Conservation (phyloP, 495 filamentous ascomycete species). For the Aspergillus nidulans region DNA sequence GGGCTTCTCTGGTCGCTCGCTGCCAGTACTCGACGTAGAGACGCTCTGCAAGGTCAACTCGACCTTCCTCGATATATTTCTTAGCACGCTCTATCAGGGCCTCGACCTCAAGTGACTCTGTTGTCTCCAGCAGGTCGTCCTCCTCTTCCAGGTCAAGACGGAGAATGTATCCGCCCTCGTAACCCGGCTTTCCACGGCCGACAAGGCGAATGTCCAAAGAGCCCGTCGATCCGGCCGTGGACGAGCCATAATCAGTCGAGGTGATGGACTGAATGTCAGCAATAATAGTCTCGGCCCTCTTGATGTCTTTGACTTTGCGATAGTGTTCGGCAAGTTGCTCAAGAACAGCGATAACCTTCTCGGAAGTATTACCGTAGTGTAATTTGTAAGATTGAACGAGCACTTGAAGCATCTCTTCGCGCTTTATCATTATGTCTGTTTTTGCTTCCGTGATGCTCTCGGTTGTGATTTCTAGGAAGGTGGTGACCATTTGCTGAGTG, state of each 20-base stretch:
- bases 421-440: conserved; percentile 35
- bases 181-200: neutral
- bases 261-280: conserved; percentile 8
- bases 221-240: conserved; percentile 1
- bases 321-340: conserved; percentile 34
- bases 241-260: conserved; percentile 6
- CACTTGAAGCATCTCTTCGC: conserved; percentile 29
- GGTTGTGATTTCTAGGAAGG: conserved; percentile 32
- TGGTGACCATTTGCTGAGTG: conserved; percentile 29
- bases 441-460: conserved; percentile 24
- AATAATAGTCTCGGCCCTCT: conserved; percentile 15
- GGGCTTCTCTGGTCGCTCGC: conserved; percentile 27
- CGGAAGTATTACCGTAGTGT: conserved; percentile 31
- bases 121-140: conserved; percentile 15
- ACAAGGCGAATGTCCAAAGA: conserved; percentile 11
- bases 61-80: conserved; percentile 23
- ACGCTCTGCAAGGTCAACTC: conserved; percentile 26
- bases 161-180: conserved; percentile 15
- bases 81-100: conserved; percentile 15
- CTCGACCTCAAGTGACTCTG: conserved; percentile 13
- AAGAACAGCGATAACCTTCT: conserved; percentile 28
- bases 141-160: conserved; percentile 16
- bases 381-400: conserved; percentile 34
- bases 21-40: conserved; percentile 39
- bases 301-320: conserved; percentile 19